These are phyloP conservation scores for Neonectria punicea DNA, from an alignment of 2,329 filamentous ascomycete species.

Conservation along the genomic window DNA sequence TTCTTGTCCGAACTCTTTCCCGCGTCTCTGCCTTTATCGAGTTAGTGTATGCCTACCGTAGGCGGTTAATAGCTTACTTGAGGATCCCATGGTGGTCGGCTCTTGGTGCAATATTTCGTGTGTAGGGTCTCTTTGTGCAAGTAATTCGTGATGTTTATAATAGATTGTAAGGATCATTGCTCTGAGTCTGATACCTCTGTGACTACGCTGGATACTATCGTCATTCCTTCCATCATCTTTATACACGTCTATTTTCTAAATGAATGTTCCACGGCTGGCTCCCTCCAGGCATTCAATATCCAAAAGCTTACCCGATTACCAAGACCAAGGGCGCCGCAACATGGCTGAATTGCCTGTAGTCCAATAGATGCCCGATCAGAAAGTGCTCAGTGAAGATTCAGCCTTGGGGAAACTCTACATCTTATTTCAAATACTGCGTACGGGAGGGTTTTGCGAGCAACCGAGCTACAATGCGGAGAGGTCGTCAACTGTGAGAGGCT, in stretches of 20 bases:
- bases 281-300: background rate
- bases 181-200: background rate
- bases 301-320: background rate
- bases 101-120: background rate
- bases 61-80: background rate
- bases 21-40: background rate
- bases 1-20: background rate
- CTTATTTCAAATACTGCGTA: background rate
- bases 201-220: background rate
- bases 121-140: fast-evolving
- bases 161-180: background rate
- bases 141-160: no score
- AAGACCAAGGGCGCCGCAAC: background rate
- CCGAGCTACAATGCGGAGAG: background rate
- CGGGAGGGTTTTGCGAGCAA: background rate
- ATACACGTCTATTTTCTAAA: background rate
- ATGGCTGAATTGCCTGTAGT: background rate
- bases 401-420: background rate
- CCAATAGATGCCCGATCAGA: background rate
- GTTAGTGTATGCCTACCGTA: background rate
- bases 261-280: background rate
- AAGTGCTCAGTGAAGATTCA: background rate
- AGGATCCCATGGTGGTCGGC: background rate
- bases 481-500: background rate
- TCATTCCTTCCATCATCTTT: background rate